Evolutionary conservation across 2,329 filamentous ascomycete genomes (phyloP).

Genomic region (Colletotrichum siamense): DNA sequence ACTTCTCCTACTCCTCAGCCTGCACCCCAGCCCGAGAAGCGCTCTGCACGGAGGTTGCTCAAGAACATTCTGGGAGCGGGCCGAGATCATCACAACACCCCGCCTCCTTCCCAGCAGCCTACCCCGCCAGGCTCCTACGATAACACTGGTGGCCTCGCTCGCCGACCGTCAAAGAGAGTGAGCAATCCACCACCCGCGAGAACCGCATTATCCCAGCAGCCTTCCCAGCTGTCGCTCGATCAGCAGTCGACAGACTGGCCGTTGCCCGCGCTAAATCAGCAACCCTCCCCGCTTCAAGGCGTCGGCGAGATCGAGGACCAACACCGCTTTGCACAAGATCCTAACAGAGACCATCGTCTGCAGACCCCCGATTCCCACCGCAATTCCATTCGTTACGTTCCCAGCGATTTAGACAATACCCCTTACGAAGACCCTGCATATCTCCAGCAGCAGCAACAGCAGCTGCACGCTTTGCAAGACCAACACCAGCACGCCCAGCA

Average conservation of each 20-base stretch:
- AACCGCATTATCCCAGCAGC: slow-evolving; percentile 41
- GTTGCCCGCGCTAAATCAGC: slow-evolving; percentile 30
- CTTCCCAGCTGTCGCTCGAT: slow-evolving; percentile 42
- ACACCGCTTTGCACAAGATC: slow-evolving; percentile 38
- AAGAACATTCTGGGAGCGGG: slow-evolving; percentile 57
- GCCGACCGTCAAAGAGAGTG: slow-evolving; percentile 63
- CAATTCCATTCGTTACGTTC: slow-evolving; percentile 55
- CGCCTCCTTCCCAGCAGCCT: slow-evolving; percentile 25
- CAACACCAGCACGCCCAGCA: slow-evolving; percentile 41
- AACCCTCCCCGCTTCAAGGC: slow-evolving; percentile 52
- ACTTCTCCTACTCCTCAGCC: slow-evolving; percentile 21
- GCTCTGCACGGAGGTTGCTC: slow-evolving; percentile 58
- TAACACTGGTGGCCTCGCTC: slow-evolving; percentile 53
- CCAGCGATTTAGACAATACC: slow-evolving; percentile 47
- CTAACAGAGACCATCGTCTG: slow-evolving; percentile 43
- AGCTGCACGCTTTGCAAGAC: slow-evolving; percentile 34
- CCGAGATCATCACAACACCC: slow-evolving; percentile 29
- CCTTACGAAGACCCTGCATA: slow-evolving; percentile 53
- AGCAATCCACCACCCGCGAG: slow-evolving; percentile 53
- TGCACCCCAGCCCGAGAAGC: slow-evolving; percentile 42
- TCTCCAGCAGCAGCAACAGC: slow-evolving; percentile 42
- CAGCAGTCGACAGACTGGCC: slow-evolving; percentile 38
- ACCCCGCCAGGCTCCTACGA: slow-evolving; percentile 47
- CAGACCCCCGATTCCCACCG: slow-evolving; percentile 45
- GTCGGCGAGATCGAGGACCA: slow-evolving; percentile 43